Base-by-base conservation (phyloP, 1,284 basidiomycete species). In the Trametes hirsuta region DNA sequence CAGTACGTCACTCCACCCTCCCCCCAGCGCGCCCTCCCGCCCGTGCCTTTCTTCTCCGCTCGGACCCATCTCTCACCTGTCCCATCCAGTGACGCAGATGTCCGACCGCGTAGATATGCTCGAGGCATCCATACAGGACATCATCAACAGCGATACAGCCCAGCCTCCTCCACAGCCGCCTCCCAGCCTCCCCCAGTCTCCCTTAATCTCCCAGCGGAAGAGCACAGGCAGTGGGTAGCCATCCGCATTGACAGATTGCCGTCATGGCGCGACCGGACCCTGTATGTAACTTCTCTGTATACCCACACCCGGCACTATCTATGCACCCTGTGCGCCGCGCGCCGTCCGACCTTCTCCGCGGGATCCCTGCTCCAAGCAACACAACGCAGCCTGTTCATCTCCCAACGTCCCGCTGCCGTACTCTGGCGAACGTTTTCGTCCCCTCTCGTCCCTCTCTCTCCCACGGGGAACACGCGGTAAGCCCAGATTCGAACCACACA, bases 101-200 rank as follows among this genome's bases (percentile, higher is more conserved):
- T 93, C 91, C 4, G 82, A 83, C 42, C 82, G 91, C 47, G 91
- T 93, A n/a, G 91, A 93, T 68, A 83, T 89, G 6, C 78, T 93
- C 25, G 91, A 93, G 72, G 83, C 85, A 21, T 86, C 90, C 10
- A 91, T 93, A 54, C 90, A 93, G 67, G 91, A 93, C 69, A 90
- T 93, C 53, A 93, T 93, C 66, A 92, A 86, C 64, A 85, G 85
- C 30, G 88, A 90, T 62, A 62, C 67, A 9, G 69, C 74, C 12
- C 39, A 24, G 8, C 25, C 49, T 3, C 36, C 39, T 18, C 71
- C 61, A 5, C 64, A 70, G 21, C 60, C 68, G 25, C 55, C 64
- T 15, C 59, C 64, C 61, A 71, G 71, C 60, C 50, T 71, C 45
- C 72, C 72, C 39, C 73, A 73, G 64, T 74, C 72, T 11, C 73